These are phyloP conservation scores for Deinandra increscens DNA, from an alignment of 129 eudicot species.

Conservation along the genomic window DNA sequence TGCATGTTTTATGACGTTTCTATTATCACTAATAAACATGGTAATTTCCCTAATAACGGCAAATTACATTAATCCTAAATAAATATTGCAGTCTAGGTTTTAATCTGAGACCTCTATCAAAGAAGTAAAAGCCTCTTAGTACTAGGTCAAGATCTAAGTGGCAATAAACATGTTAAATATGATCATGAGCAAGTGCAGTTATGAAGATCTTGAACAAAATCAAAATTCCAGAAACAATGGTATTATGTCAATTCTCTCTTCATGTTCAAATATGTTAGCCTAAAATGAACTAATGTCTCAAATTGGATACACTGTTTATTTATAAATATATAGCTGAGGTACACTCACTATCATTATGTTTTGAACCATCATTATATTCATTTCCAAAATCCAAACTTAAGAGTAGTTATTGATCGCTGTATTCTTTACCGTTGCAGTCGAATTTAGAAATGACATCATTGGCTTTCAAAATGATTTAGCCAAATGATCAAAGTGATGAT, in stretches of 20 bases:
- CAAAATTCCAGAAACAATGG: slow-evolving; percentile 39
- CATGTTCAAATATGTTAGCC: slow-evolving; percentile 41
- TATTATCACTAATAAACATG: too few species aligned
- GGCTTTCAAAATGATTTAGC: slow-evolving; percentile 23
- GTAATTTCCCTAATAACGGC: too few species aligned
- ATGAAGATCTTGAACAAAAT: slow-evolving; percentile 41
- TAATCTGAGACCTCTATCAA: too few species aligned
- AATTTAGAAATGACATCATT: slow-evolving; percentile 41
- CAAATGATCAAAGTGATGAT: slow-evolving; percentile 29
- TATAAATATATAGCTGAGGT: slow-evolving; percentile 56
- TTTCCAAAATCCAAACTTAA: not conserved
- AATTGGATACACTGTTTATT: slow-evolving; percentile 51
- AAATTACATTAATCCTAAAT: too few species aligned
- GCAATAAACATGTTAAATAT: too few species aligned
- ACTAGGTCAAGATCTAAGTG: too few species aligned
- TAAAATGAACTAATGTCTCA: slow-evolving; percentile 37
- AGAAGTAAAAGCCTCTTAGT: too few species aligned
- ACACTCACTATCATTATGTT: not conserved
- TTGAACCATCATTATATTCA: not conserved
- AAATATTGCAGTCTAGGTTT: too few species aligned
- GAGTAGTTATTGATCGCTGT: not conserved
- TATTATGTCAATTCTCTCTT: slow-evolving; percentile 46
- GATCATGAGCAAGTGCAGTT: too few species aligned
- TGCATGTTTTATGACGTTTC: too few species aligned
- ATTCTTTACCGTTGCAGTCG: slow-evolving; percentile 34